Conservation (phyloP, 352 stramenopile species). For the Pythium rhizo-oryzae region DNA sequence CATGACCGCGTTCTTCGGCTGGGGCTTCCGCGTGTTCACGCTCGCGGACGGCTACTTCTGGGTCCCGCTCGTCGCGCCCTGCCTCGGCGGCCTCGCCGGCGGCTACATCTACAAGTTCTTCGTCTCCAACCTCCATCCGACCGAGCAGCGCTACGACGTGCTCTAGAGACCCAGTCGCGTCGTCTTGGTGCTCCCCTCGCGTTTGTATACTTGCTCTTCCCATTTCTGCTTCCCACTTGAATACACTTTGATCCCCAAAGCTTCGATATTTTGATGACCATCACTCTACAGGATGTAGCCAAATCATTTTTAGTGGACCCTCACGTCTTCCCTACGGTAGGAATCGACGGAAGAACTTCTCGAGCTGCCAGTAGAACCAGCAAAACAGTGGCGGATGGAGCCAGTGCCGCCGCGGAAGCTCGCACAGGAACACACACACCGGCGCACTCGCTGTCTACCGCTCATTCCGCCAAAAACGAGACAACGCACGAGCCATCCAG, state of each 20-base stretch:
- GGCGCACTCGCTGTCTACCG: not conserved
- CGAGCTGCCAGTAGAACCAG: no score
- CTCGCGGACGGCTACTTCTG: slow-evolving; percentile 54
- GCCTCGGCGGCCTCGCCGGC: slow-evolving; percentile 43
- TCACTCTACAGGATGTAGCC: not conserved
- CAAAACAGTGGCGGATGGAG: no score
- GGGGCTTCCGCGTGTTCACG: slow-evolving; percentile 55
- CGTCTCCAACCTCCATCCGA: slow-evolving; percentile 52
- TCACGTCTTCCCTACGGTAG: no score
- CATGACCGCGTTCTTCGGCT: slow-evolving; percentile 46
- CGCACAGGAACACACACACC: no score
- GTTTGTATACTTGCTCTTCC: no score
- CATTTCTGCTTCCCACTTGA: no score
- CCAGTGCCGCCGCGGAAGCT: no score
- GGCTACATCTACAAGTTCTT: slow-evolving; percentile 47
- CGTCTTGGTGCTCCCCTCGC: no score
- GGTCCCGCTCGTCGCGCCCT: slow-evolving; percentile 49
- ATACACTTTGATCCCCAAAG: not conserved
- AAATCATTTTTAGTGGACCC: no score
- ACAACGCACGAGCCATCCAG: not conserved
- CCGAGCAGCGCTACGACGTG: slow-evolving; percentile 10
- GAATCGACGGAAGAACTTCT: not conserved
- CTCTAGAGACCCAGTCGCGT: not conserved
- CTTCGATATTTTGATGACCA: not conserved
- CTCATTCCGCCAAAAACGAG: no score